Evolutionary conservation across 495 filamentous ascomycete species (phyloP).

Genomic region (Penicillium macrosclerotiorum): DNA sequence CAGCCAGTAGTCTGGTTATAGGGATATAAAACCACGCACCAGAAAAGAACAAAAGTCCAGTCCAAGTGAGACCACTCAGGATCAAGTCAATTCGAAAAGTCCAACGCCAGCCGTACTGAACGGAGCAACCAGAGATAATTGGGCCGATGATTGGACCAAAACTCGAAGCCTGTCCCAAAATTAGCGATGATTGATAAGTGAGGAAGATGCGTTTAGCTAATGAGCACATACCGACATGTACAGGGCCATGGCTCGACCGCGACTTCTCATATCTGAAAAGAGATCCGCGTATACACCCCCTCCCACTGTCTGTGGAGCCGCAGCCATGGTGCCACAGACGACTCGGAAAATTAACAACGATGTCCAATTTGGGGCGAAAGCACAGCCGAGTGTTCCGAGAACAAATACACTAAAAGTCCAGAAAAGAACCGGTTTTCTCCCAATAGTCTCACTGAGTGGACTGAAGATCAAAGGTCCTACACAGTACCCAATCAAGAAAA

Average conservation of each 20-base stretch:
- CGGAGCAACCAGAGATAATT: slow-evolving; percentile 62
- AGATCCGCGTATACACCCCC: slow-evolving; percentile 76
- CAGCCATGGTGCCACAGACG: slow-evolving; percentile 61
- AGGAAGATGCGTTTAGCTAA: background rate
- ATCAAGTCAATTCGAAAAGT: slow-evolving; percentile 63
- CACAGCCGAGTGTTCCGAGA: slow-evolving; percentile 66
- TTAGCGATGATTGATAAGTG: slow-evolving; percentile 2
- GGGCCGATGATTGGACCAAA: slow-evolving; percentile 67
- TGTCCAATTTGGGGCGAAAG: slow-evolving; percentile 65
- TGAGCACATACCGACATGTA: slow-evolving; percentile 63
- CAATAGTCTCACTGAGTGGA: slow-evolving; percentile 69
- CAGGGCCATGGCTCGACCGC: slow-evolving; percentile 68
- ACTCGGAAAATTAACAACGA: slow-evolving; percentile 67
- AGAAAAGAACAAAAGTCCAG: slow-evolving; percentile 44
- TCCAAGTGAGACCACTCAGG: slow-evolving; percentile 45
- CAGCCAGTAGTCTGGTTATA: background rate
- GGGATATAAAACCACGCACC: slow-evolving; percentile 34
- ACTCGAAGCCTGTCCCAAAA: slow-evolving; percentile 50
- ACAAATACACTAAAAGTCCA: slow-evolving; percentile 62
- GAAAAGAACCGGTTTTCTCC: slow-evolving; percentile 61
- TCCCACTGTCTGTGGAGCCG: slow-evolving; percentile 66
- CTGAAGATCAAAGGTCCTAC: slow-evolving; percentile 65
- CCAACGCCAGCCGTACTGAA: slow-evolving; percentile 64
- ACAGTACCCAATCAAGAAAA: slow-evolving; percentile 71
- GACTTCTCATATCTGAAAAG: slow-evolving; percentile 51